Evolutionary conservation across 2,329 filamentous ascomycete species (phyloP).

Genomic region (Pseudocercospora crystallina): DNA sequence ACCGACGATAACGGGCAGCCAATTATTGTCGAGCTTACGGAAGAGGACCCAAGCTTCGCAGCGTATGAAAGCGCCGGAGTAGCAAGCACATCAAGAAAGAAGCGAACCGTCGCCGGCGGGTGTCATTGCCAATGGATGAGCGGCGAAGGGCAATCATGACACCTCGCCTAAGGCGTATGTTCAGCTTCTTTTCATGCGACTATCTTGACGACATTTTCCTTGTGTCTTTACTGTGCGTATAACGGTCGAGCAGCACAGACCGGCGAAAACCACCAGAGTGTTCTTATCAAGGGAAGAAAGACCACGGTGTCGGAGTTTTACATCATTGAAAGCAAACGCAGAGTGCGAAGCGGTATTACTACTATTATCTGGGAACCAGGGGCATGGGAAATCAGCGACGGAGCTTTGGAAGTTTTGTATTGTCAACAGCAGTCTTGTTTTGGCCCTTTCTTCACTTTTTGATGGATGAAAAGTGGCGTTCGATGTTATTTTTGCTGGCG

Average conservation of each 20-base stretch:
- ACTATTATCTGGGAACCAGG: constrained; percentile 1
- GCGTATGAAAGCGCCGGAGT: constrained; percentile 26
- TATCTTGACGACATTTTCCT: constrained; percentile 3
- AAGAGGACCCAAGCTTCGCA: constrained; percentile 38
- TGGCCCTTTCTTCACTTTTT: neutral
- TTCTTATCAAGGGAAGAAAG: neutral
- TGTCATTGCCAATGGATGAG: constrained; percentile 42
- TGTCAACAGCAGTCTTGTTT: neutral
- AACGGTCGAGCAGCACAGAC: constrained; percentile 11
- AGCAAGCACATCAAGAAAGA: constrained; percentile 18
- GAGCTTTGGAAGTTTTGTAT: constrained; percentile 12
- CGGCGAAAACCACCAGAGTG: neutral
- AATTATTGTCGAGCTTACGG: constrained; percentile 41
- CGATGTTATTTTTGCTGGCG: neutral
- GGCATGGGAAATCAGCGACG: constrained; percentile 11
- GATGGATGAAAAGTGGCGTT: constrained; percentile 10
- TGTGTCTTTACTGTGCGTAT: constrained; percentile 3
- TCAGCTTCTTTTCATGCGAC: constrained; percentile 1
- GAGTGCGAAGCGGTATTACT: constrained; percentile 6
- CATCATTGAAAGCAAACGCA: constrained; percentile 3
- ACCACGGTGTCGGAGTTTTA: neutral
- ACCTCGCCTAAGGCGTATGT: neutral
- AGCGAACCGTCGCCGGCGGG: constrained; percentile 23
- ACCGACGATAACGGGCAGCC: constrained; percentile 36
- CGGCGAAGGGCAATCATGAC: constrained; percentile 12